Evolutionary conservation across 2,329 filamentous ascomycete species (phyloP), one percentile per base, ranked within the genome.

Genomic region (Ophiocordyceps sinensis): DNA sequence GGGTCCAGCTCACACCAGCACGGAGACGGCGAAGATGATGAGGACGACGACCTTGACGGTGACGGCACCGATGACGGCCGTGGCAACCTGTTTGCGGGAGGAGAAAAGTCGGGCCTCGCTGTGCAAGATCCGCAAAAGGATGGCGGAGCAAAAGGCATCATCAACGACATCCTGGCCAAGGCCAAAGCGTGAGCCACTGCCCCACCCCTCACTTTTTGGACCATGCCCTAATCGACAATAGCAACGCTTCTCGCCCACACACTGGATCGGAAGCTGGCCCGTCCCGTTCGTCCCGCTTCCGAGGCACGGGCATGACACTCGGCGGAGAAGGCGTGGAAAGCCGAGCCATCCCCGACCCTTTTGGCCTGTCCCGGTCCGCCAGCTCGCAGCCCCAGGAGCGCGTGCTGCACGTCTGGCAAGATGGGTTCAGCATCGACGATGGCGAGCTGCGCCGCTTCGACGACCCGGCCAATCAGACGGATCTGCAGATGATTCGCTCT

Each of bases 381-480:
- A 54, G 48, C 14, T 47, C 56, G 2, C 64, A 71, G 29, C 70
- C 73, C 5, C 76, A 82, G 45, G 75, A 77, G 39, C 78, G 84
- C 39, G 73, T 77, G 11, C 68, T 93, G 41, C 85, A 89, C 53
- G 70, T 91, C 36, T 93, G 85, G 85, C 71, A 73, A 35, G 80
- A 93, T 54, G 85, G 85, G 13, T 89, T 91, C 63, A 89, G 83
- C 48, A 78, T 93, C 45, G 85, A 88, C 44, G 83, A 91, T 52
- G 85, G 85, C 26, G 74, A 79, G 37, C 73, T 91, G 31, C 79
- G 75, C 56, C 77, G 83, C 42, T 89, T 85, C 54, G 82, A 88
- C 52, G 84, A 91, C 57, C 83, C 84, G 0, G 71, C 71, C 28
- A 87, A 89, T 56, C 75, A 78, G 28, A 68, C 71, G 39, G 82